These are phyloP conservation scores for Fusarium acutatum DNA, from an alignment of 2,329 filamentous ascomycete species.

Conservation along the genomic window DNA sequence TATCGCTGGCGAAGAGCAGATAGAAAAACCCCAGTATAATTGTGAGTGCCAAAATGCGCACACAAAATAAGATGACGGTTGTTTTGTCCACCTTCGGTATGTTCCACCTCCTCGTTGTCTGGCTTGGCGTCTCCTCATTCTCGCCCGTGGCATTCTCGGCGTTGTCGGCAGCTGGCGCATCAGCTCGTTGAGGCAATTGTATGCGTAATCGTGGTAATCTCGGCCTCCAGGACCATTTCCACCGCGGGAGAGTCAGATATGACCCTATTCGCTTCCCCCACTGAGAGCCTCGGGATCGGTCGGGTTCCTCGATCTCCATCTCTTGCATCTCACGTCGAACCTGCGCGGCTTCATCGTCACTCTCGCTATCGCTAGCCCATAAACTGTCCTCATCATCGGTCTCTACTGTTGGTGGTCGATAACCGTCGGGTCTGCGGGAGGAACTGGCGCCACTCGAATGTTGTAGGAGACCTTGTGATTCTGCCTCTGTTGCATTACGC, in stretches of 20 bases:
- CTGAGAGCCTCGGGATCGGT: slow-evolving; percentile 52
- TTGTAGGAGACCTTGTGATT: slow-evolving; percentile 79
- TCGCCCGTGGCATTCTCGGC: slow-evolving; percentile 38
- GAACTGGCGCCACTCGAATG: slow-evolving; percentile 55
- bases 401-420: slow-evolving; percentile 84
- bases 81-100: slow-evolving; percentile 54
- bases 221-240: slow-evolving; percentile 65
- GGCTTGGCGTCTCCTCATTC: slow-evolving; percentile 39
- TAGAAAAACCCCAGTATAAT: slow-evolving; percentile 83
- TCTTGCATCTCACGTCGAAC: slow-evolving; percentile 86
- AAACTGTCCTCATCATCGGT: slow-evolving; percentile 72
- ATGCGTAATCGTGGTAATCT: slow-evolving; percentile 62
- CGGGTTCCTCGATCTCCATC: slow-evolving; percentile 82
- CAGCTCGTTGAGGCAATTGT: slow-evolving; percentile 53
- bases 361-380: slow-evolving; percentile 60
- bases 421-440: slow-evolving; percentile 63
- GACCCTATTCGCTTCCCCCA: slow-evolving; percentile 67
- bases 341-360: slow-evolving; percentile 66
- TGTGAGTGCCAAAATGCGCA: slow-evolving; percentile 77
- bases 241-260: slow-evolving; percentile 60
- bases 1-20: slow-evolving; percentile 83
- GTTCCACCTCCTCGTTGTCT: slow-evolving; percentile 35
- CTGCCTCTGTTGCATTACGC: slow-evolving; percentile 74
- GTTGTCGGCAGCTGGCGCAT: slow-evolving; percentile 39
- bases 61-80: slow-evolving; percentile 68